Evolutionary conservation across 106 monocot genomes (phyloP).

Genomic region (Dactylorhiza incarnata): DNA sequence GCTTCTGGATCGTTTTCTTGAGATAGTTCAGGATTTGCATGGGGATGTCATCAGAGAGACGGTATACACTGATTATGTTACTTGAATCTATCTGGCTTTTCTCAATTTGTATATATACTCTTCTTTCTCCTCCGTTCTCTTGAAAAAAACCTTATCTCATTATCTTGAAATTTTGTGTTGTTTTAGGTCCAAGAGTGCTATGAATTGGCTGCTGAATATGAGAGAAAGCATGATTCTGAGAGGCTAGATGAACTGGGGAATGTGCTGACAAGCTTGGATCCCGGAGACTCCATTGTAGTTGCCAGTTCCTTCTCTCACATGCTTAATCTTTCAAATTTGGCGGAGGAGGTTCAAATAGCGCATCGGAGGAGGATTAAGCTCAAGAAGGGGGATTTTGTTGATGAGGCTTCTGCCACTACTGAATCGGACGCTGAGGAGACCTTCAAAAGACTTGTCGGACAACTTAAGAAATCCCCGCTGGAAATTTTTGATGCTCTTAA

Average conservation of each 20-base stretch:
- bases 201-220: constrained; percentile 78
- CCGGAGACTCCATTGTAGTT: constrained; percentile 72
- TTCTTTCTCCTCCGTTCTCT: background rate
- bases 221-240: constrained; percentile 37
- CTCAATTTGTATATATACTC: background rate
- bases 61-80: constrained; percentile 22
- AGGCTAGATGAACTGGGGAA: constrained; percentile 71
- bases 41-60: constrained; percentile 67
- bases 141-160: background rate
- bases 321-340: constrained; percentile 90
- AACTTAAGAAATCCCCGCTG: constrained; percentile 64
- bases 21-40: constrained; percentile 83
- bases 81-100: background rate
- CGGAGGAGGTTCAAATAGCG: constrained; percentile 96
- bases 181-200: constrained; percentile 87
- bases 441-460: constrained; percentile 53
- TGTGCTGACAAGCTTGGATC: constrained; percentile 59
- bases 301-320: constrained; percentile 90
- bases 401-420: constrained; percentile 70
- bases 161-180: constrained; percentile 3
- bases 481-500: constrained; percentile 91
- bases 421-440: constrained; percentile 72
- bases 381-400: constrained; percentile 69
- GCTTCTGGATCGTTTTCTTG: constrained; percentile 90
- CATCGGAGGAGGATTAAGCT: constrained; percentile 66